These are phyloP conservation scores for Cladobotryum protrusum DNA, from an alignment of 2,329 filamentous ascomycete genomes.

Conservation along the genomic window DNA sequence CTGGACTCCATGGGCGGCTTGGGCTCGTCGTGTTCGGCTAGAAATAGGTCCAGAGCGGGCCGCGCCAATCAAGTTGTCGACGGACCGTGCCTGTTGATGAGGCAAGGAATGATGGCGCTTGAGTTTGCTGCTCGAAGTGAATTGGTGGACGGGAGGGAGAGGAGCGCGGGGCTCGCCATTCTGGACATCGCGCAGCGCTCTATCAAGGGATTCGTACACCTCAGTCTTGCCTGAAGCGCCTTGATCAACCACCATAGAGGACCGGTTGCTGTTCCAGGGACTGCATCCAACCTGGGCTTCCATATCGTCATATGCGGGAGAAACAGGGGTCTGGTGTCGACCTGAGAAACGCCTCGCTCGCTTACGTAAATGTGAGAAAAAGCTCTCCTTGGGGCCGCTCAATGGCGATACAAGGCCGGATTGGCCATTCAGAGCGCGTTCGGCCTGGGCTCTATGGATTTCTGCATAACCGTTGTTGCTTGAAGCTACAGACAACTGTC, in stretches of 20 bases:
- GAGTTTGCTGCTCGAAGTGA: conserved; percentile 42
- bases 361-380: conserved; percentile 96
- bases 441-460: conserved; percentile 82
- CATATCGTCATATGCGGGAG: conserved; percentile 75
- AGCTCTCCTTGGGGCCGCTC: conserved; percentile 82
- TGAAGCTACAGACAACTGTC: conserved; percentile 87
- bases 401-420: conserved; percentile 69
- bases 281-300: conserved; percentile 90
- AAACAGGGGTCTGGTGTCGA: conserved; percentile 74
- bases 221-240: conserved; percentile 46
- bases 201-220: conserved; percentile 55
- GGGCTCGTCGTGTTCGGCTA: conserved; percentile 71
- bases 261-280: conserved; percentile 81
- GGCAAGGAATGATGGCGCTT: conserved; percentile 62
- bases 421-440: conserved; percentile 80
- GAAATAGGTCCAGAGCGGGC: conserved; percentile 60
- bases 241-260: conserved; percentile 71
- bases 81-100: conserved; percentile 55
- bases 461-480: conserved; percentile 91
- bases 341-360: conserved; percentile 88
- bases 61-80: conserved; percentile 56
- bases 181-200: conserved; percentile 49
- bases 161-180: conserved; percentile 43
- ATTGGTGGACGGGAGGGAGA: conserved; percentile 48
- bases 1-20: conserved; percentile 66